Evolutionary conservation across 345 rosid genomes (phyloP).

Genomic region (Salix caprea): DNA sequence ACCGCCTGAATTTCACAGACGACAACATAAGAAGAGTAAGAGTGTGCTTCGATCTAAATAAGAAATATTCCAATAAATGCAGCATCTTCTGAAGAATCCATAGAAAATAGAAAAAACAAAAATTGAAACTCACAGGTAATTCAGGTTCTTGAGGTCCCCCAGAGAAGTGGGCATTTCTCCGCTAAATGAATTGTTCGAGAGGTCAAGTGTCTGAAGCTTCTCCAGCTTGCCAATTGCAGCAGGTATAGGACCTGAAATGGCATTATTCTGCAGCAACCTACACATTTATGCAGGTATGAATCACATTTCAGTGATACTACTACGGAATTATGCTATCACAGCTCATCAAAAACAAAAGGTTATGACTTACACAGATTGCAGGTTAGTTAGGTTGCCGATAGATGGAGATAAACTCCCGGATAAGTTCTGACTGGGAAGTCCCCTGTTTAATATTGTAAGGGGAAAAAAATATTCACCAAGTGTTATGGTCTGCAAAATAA

Average conservation of each 20-base stretch:
- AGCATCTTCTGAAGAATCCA: not conserved
- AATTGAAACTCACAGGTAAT: slow-evolving; percentile 64
- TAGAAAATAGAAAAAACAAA: not conserved
- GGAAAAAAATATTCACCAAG: not conserved
- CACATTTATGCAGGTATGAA: slow-evolving; percentile 14
- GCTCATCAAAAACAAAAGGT: slow-evolving; percentile 4
- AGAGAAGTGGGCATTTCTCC: slow-evolving; percentile 74
- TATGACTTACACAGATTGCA: slow-evolving; percentile 78
- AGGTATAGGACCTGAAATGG: slow-evolving; percentile 79
- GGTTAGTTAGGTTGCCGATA: slow-evolving; percentile 76
- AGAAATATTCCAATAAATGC: not conserved
- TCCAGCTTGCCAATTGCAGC: slow-evolving; percentile 72
- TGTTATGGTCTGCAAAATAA: not conserved
- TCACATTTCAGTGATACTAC: not conserved
- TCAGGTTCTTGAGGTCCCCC: slow-evolving; percentile 71
- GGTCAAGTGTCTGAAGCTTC: slow-evolving; percentile 87
- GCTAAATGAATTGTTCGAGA: slow-evolving; percentile 73
- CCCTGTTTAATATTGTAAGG: slow-evolving; percentile 42
- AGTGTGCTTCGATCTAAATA: not conserved
- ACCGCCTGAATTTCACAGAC: slow-evolving; percentile 54
- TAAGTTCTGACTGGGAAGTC: slow-evolving; percentile 88
- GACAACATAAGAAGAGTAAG: slow-evolving; percentile 10
- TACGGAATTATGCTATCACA: not conserved
- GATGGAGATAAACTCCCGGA: slow-evolving; percentile 86
- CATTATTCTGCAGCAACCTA: slow-evolving; percentile 96